Base-by-base conservation (phyloP, 2,329 filamentous ascomycete species). In the Diaporthe citriasiana region DNA sequence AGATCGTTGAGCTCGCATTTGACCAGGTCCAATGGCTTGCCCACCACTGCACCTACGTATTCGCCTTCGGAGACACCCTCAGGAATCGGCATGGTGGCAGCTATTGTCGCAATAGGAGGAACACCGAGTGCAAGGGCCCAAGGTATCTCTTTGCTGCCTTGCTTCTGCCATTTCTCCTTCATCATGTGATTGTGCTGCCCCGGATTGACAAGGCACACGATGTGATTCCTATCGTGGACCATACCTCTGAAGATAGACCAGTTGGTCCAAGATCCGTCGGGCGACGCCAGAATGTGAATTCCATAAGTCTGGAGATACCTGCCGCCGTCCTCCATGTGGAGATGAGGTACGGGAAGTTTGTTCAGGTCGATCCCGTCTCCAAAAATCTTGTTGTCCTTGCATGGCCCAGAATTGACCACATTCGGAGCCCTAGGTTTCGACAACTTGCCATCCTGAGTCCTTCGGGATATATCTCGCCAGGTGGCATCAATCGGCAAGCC, bases 1-100 rank as follows among this genome's bases (percentile, higher is more conserved):
- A 89, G 77, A 33, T 84, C 81, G 71, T 86, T 89, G 0, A 83
- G 86, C n/a, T 89, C 87, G 71, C 87, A 89, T 75, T 88, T 89
- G 40, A 87, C 84, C 0, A 89, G 76, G 35, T 89, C 84, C 7
- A 89, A 72, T 0, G 87, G 79, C 0, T 78, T 73, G 2, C 87
- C 87, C 1, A 81, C 82, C 68, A 89, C 80, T 0, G 86, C 83
- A 1, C 87, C 87, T 4, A 88, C 81, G 71, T 88, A 89, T 1
- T 81, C 85, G 4, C 83, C 84, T 77, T 89, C 87, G 0, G 83
- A 84, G 0, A 88, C 80, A 0, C 86, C 85, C 27, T 85, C 84
- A 0, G 87, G 87, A n/a, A 88, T 79, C 0, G 87, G 87, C 84
- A 88, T 86, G 27, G 81, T 82, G 0, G 85, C 79, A 0, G 85